Evolutionary conservation across 1,139 yeast species (phyloP).

Genomic region (Lodderomyces theae): DNA sequence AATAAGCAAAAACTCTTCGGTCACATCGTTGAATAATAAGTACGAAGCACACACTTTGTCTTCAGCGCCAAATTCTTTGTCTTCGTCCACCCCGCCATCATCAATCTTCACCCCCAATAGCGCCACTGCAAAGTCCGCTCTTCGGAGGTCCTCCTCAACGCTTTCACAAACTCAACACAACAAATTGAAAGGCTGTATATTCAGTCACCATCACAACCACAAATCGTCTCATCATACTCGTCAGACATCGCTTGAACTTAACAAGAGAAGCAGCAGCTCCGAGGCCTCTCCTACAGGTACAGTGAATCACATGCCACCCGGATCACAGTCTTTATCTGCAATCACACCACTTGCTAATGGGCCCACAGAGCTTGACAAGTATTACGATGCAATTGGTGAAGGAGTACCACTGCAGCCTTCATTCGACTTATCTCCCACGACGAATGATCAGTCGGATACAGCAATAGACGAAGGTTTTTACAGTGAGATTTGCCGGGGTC

Average conservation of each 20-base stretch:
- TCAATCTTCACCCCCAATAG: conserved; percentile 14
- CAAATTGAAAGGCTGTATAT: conserved; percentile 21
- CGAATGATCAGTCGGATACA: not conserved
- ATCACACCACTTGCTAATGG: not conserved
- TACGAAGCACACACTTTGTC: conserved; percentile 28
- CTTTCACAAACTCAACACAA: conserved; percentile 15
- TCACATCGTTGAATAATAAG: conserved; percentile 23
- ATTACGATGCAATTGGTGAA: not conserved
- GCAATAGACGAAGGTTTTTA: not conserved
- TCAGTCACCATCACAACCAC: conserved; percentile 24
- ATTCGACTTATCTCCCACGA: not conserved
- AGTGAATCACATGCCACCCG: not conserved
- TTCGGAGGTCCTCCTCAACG: conserved; percentile 20
- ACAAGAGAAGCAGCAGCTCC: conserved; percentile 2
- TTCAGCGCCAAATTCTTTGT: conserved; percentile 17
- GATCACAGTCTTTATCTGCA: conserved; percentile 3
- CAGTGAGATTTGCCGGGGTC: not conserved
- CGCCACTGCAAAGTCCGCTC: conserved; percentile 9
- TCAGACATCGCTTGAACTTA: conserved; percentile 7
- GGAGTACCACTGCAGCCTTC: not conserved
- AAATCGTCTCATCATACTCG: conserved; percentile 24
- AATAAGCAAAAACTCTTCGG: conserved; percentile 14
- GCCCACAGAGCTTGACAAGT: not conserved
- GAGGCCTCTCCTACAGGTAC: not conserved
- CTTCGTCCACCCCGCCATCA: conserved; percentile 13